phyloP scores from a whole-genome alignment of 495 filamentous ascomycete genomes.

The Penicillium paxilli region DNA sequence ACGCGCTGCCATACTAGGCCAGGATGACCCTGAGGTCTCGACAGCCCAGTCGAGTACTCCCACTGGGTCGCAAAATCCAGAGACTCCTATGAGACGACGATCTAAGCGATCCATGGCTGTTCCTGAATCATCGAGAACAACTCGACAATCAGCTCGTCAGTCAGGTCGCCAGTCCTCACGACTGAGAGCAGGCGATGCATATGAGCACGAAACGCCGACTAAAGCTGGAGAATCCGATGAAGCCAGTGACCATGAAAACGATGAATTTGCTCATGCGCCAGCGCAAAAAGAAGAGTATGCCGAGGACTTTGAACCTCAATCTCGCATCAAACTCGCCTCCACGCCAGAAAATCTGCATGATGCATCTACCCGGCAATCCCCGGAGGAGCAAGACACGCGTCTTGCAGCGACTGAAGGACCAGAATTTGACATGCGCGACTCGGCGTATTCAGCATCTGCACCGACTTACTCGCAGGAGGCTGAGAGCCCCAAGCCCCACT shows the following conservation, averaged over 20 bases:
- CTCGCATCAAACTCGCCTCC: constrained; percentile 1
- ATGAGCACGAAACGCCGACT: constrained; percentile 19
- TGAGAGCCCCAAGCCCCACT: neutral
- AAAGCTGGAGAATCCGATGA: constrained; percentile 18
- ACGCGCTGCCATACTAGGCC: neutral
- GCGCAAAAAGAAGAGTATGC: neutral
- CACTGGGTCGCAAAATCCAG: constrained; percentile 15
- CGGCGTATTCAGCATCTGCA: neutral
- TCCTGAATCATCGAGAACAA: constrained; percentile 41
- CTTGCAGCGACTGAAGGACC: neutral
- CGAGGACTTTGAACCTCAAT: constrained; percentile 2
- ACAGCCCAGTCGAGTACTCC: constrained; percentile 12
- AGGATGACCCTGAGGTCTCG: constrained; percentile 2
- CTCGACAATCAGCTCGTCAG: constrained; percentile 35
- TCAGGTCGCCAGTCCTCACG: constrained; percentile 37
- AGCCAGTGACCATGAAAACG: constrained; percentile 1
- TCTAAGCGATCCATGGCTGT: constrained; percentile 23
- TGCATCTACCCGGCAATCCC: neutral
- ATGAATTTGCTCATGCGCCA: neutral
- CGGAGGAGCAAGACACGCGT: neutral
- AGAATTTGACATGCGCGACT: neutral
- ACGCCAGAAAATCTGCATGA: neutral
- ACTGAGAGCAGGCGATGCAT: constrained; percentile 22
- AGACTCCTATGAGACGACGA: constrained; percentile 20
- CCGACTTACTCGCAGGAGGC: neutral